A percentile compares a stretch with the other conserved stretches of the same genome.
Conservation (phyloP, 1,139 yeast genomes). For the Geotrichum aggregatum region DNA sequence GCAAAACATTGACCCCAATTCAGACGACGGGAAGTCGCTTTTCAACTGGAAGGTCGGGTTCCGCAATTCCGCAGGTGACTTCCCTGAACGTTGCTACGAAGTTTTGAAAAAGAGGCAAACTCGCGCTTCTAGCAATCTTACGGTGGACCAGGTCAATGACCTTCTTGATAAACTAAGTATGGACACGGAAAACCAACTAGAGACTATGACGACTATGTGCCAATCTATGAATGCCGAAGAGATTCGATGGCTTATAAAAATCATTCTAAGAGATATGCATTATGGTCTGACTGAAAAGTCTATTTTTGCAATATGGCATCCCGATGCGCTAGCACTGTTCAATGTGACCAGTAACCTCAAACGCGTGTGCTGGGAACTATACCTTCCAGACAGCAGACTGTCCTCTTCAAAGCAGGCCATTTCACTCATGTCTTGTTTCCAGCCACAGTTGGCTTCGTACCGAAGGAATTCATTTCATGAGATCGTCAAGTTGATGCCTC, state of each 20-base stretch:
- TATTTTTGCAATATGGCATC: slow-evolving; percentile 72
- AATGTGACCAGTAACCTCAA: slow-evolving; percentile 66
- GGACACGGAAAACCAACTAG: slow-evolving; percentile 28
- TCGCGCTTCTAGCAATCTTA: slow-evolving; percentile 38
- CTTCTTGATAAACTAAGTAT: slow-evolving; percentile 49
- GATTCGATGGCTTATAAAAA: slow-evolving; percentile 64
- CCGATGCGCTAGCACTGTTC: slow-evolving; percentile 64
- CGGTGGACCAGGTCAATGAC: slow-evolving; percentile 57
- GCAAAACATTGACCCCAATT: slow-evolving; percentile 49
- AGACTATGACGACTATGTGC: slow-evolving; percentile 49
- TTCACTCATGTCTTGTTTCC: slow-evolving; percentile 46
- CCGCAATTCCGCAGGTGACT: slow-evolving; percentile 40
- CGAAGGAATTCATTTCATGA: slow-evolving; percentile 47
- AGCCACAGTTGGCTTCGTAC: slow-evolving; percentile 65
- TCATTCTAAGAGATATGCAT: slow-evolving; percentile 52
- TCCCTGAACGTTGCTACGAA: slow-evolving; percentile 42
- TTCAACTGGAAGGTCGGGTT: slow-evolving; percentile 45
- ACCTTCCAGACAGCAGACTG: slow-evolving; percentile 36
- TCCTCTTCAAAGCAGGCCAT: slow-evolving; percentile 23
- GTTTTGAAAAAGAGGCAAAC: slow-evolving; percentile 42
- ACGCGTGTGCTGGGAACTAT: slow-evolving; percentile 56
- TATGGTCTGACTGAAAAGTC: slow-evolving; percentile 58
- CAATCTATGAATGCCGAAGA: slow-evolving; percentile 60
- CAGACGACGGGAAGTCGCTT: slow-evolving; percentile 48
- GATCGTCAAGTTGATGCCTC: slow-evolving; percentile 45